Evolutionary conservation across 768 basidiomycete species (phyloP).

Genomic region (Amanita pseudoporphyria): DNA sequence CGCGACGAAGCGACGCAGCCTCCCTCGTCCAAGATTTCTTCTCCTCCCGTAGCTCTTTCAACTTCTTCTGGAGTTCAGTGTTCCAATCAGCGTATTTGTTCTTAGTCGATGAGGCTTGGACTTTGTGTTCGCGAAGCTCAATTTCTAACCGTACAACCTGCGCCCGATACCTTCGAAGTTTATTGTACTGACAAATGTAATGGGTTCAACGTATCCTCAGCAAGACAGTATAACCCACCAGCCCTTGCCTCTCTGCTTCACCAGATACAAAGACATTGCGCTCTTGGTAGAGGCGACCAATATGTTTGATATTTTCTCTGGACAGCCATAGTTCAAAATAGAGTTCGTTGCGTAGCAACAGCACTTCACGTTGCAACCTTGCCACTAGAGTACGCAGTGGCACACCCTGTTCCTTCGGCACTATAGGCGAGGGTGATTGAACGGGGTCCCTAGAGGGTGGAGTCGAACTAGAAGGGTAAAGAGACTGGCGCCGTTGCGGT

Average conservation of each 20-base stretch:
- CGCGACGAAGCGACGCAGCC: conserved; percentile 54
- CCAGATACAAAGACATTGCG: conserved; percentile 63
- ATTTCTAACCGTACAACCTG: conserved; percentile 58
- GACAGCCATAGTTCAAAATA: conserved; percentile 83
- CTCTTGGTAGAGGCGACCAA: conserved; percentile 71
- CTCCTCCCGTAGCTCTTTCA: conserved; percentile 68
- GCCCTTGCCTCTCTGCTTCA: conserved; percentile 72
- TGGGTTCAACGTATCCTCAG: not conserved
- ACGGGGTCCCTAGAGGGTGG: conserved; percentile 9
- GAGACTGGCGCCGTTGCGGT: conserved; percentile 40
- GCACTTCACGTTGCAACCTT: conserved; percentile 63
- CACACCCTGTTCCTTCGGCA: conserved; percentile 16
- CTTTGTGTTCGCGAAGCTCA: conserved; percentile 65
- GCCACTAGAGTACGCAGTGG: conserved; percentile 50
- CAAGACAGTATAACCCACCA: conserved; percentile 38
- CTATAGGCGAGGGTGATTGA: conserved; percentile 5
- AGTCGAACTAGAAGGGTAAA: conserved; percentile 28
- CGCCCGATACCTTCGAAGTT: conserved; percentile 64
- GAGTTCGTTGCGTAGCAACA: conserved; percentile 70
- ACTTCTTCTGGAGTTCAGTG: conserved; percentile 65
- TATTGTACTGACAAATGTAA: conserved; percentile 54
- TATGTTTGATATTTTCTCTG: conserved; percentile 72
- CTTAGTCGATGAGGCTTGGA: conserved; percentile 63
- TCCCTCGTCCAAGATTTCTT: conserved; percentile 71
- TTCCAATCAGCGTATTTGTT: conserved; percentile 83